A percentile compares a stretch with the other conserved stretches of the same genome.
These are phyloP conservation scores for Lasiosphaeris hirsuta DNA, from an alignment of 495 filamentous ascomycete species.

Conservation along the genomic window DNA sequence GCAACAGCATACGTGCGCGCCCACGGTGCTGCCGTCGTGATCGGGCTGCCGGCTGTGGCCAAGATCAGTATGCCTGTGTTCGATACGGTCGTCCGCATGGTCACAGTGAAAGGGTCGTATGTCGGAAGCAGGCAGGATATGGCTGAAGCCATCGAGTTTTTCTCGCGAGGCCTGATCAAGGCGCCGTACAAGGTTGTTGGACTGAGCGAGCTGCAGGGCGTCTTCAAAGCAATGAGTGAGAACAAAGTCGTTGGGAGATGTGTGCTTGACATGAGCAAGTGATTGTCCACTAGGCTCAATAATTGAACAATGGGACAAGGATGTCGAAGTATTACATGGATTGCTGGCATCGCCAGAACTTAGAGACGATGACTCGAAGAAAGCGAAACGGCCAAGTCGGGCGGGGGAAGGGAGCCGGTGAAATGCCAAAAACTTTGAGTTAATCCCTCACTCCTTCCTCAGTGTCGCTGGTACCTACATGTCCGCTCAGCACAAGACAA, in stretches of 20 bases:
- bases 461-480: too few species aligned
- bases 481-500: too few species aligned
- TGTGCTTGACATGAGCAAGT: constrained; percentile 64
- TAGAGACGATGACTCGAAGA: too few species aligned
- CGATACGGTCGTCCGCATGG: constrained; percentile 75
- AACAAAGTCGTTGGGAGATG: constrained; percentile 81
- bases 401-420: too few species aligned
- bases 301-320: too few species aligned
- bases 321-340: too few species aligned
- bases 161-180: constrained; percentile 72
- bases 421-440: too few species aligned
- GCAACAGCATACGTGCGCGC: constrained; percentile 74
- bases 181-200: constrained; percentile 78
- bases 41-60: constrained; percentile 76
- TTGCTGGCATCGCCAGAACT: too few species aligned
- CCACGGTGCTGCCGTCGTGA: constrained; percentile 73
- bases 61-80: constrained; percentile 79
- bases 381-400: too few species aligned
- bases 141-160: constrained; percentile 84
- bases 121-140: constrained; percentile 84
- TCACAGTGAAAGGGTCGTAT: constrained; percentile 85
- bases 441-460: too few species aligned
- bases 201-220: constrained; percentile 65
- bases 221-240: constrained; percentile 69
- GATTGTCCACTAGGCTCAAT: too few species aligned